Conservation (phyloP, 2,329 filamentous ascomycete species). For the Lojkania enalia region DNA sequence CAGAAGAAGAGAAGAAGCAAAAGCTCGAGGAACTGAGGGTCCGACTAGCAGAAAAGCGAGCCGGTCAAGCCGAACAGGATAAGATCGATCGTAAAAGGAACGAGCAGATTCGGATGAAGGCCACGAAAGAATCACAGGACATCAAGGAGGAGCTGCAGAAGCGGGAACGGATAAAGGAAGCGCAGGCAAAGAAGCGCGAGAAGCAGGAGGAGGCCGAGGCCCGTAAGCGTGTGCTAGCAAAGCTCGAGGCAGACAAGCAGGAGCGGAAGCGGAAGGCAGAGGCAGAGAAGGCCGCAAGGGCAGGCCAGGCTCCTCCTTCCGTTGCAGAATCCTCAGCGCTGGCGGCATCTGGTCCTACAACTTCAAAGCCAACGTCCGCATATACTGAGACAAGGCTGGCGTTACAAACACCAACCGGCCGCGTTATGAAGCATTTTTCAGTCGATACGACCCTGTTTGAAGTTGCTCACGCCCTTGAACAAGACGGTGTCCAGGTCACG, state of each 20-base stretch:
- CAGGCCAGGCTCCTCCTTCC: constrained; percentile 63
- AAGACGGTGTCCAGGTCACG: constrained; percentile 69
- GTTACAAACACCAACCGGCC: constrained; percentile 75
- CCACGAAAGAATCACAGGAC: constrained; percentile 85
- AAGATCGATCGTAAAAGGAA: constrained; percentile 84
- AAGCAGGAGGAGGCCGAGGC: constrained; percentile 84
- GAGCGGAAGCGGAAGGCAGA: constrained; percentile 85
- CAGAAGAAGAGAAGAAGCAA: constrained; percentile 87
- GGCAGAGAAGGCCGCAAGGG: constrained; percentile 80
- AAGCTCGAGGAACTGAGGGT: constrained; percentile 74
- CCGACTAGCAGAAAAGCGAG: constrained; percentile 73
- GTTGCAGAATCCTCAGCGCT: constrained; percentile 53
- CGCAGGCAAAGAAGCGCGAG: constrained; percentile 81
- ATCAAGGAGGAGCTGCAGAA: constrained; percentile 84
- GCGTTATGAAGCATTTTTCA: constrained; percentile 82
- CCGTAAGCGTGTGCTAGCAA: constrained; percentile 85
- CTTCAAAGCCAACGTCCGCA: constrained; percentile 66
- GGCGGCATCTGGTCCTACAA: constrained; percentile 52
- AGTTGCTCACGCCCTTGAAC: constrained; percentile 75
- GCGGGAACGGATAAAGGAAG: constrained; percentile 92
- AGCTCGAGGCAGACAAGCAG: constrained; percentile 93
- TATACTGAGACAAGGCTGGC: constrained; percentile 82
- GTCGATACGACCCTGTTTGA: constrained; percentile 93
- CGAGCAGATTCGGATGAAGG: constrained; percentile 82
- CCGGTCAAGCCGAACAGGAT: constrained; percentile 68